Percentiles rank a stretch among this genome's conserved stretches.
Evolutionary conservation across 2,329 filamentous ascomycete species (phyloP).

Genomic region (Scorias spongiosa): DNA sequence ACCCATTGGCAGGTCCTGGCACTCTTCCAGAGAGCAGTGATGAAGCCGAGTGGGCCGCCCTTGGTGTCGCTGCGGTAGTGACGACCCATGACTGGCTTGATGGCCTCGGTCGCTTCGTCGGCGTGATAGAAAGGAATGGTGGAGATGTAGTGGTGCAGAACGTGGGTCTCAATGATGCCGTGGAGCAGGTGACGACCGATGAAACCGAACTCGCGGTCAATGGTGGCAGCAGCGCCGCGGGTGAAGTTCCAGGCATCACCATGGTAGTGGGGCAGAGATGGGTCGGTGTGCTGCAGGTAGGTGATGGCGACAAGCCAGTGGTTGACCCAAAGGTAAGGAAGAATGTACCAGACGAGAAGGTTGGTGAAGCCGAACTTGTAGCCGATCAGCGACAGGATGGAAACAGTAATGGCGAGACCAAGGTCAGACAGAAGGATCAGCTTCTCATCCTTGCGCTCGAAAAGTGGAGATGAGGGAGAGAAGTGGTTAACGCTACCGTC

Average conservation of each 20-base stretch:
- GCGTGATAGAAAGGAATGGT: constrained; percentile 95
- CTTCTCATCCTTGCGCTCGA: constrained; percentile 79
- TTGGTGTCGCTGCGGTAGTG: constrained; percentile 80
- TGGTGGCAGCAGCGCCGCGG: constrained; percentile 84
- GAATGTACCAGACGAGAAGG: constrained; percentile 83
- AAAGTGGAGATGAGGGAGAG: constrained; percentile 72
- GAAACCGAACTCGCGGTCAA: constrained; percentile 95
- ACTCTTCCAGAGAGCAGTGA: constrained; percentile 66
- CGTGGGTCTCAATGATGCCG: constrained; percentile 95
- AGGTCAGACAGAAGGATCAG: constrained; percentile 77
- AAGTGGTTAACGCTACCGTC: constrained; percentile 87
- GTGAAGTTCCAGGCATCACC: constrained; percentile 80
- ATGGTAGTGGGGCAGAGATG: constrained; percentile 82
- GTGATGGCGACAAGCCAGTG: constrained; percentile 98
- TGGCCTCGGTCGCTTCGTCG: constrained; percentile 84
- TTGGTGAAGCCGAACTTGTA: constrained; percentile 72
- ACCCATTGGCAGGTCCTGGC: constrained; percentile 93
- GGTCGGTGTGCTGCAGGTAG: constrained; percentile 93
- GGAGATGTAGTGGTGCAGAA: constrained; percentile 94
- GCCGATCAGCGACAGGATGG: constrained; percentile 52
- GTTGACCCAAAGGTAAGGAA: constrained; percentile 96
- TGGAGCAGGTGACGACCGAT: constrained; percentile 81
- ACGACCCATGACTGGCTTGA: constrained; percentile 85
- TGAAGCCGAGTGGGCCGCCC: constrained; percentile 67
- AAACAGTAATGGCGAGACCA: constrained; percentile 47